Base-by-base conservation (phyloP, 805 yeast genomes). In the Metschnikowia drakensbergensis region DNA sequence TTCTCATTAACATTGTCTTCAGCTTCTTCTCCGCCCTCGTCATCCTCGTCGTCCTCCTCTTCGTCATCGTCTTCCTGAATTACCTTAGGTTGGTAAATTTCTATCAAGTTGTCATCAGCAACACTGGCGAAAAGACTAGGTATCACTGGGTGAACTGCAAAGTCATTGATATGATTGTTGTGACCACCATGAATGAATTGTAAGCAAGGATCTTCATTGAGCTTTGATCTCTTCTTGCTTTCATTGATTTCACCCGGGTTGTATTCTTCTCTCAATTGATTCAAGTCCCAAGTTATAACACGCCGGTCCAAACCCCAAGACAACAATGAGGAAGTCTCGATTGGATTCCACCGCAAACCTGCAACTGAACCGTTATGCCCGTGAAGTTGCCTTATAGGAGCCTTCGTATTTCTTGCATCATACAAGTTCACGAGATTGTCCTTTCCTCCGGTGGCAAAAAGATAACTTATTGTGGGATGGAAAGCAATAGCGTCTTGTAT, bases 171-270 rank as follows among this genome's bases (percentile, higher is more conserved):
- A 46, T 82, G 74, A 42, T 79, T 80, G 2, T 90, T 81, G 67
- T 89, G 96, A 9, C 96, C 96, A 11, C 95, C 96, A 65, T 90
- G 96, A 59, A 88, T 78, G 61, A 88, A 89, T 25, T 69, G 67
- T 49, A 89, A 75, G 62, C 89, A 85, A 5, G 96, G 94, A 54
- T 90, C 95, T 8, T 82, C 80, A 52, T 77, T 79, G 28, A 52
- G 54, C 47, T 56, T 66, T 28, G 76, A 75, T 53, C 79, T 83
- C 54, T 77, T 85, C 45, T 74, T 78, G 49, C 79, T 79, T 45
- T 71, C 76, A 8, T 45, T 42, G 8, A 31, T 28, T 3, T 61
- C 66, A 10, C 50, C 50, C 40, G 70, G 67, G 2, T 60, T 38
- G 53, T 77, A 80, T 31, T 80, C 84, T 47, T 81, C 82, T 29